A percentile compares a stretch with the other conserved stretches of the same genome.
Evolutionary conservation across 345 rosid species (phyloP).

Genomic region (Sapria himalayana): DNA sequence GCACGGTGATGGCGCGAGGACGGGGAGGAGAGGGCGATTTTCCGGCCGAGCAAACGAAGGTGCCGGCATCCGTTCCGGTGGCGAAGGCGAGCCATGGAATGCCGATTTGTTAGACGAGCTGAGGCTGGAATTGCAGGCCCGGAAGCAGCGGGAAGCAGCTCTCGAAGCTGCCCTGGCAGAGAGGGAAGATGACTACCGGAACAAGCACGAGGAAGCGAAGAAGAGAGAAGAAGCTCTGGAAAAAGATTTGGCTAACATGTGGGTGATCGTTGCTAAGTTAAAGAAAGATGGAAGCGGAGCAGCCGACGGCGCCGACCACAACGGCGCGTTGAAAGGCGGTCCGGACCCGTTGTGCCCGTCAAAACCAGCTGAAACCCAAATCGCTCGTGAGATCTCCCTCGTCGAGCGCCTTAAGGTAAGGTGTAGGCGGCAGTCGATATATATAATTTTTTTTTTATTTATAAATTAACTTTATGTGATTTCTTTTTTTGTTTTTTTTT

Average conservation of each 20-base stretch:
- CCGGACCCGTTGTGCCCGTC: slow-evolving; percentile 23
- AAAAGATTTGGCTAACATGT: slow-evolving; percentile 95
- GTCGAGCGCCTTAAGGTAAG: slow-evolving; percentile 84
- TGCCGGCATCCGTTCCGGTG: slow-evolving; percentile 28
- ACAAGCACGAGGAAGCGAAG: slow-evolving; percentile 70
- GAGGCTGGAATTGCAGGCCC: slow-evolving; percentile 71
- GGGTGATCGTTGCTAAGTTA: slow-evolving; percentile 97
- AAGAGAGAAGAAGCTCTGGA: slow-evolving; percentile 80
- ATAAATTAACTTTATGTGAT: neutral
- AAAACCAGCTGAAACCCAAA: slow-evolving; percentile 34
- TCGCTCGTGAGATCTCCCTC: slow-evolving; percentile 60
- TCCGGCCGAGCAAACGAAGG: slow-evolving; percentile 43
- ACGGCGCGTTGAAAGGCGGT: slow-evolving; percentile 26
- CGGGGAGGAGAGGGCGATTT: slow-evolving; percentile 58
- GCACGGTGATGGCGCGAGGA: slow-evolving; percentile 32
- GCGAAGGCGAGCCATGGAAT: slow-evolving; percentile 69
- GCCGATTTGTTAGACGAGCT: slow-evolving; percentile 60
- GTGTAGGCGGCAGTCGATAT: neutral
- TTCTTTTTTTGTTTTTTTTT: neutral
- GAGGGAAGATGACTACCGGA: slow-evolving; percentile 71
- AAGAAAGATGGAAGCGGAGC: slow-evolving; percentile 58
- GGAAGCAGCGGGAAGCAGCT: slow-evolving; percentile 70
- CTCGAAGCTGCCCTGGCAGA: slow-evolving; percentile 80
- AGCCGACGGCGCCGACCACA: slow-evolving; percentile 18
- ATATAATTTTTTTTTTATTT: neutral